Evolutionary conservation across 257 asterid species (phyloP).

Genomic region (Parsonsia alboflavescens): DNA sequence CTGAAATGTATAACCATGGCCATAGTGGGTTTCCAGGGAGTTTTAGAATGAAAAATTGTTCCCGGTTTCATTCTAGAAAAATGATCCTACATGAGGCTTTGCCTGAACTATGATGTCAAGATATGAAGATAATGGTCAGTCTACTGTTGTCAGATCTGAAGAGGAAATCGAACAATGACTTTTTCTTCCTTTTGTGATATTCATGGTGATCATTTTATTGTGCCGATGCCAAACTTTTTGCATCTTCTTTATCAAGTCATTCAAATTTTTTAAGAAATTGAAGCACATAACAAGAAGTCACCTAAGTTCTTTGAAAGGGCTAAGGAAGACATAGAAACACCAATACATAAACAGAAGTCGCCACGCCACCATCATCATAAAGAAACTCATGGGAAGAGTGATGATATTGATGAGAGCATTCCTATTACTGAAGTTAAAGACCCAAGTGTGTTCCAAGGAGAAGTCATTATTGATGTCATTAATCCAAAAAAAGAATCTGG

Average conservation of each 20-base stretch:
- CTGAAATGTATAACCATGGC: neutral
- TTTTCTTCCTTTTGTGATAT: neutral
- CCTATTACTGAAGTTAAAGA: constrained; percentile 49
- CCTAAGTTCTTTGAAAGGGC: constrained; percentile 22
- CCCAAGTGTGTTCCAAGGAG: constrained; percentile 67
- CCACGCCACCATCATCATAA: constrained; percentile 32
- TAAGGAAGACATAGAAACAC: constrained; percentile 31
- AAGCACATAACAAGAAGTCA: constrained; percentile 34
- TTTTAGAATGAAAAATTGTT: neutral
- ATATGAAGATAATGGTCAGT: neutral
- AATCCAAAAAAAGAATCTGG: constrained; percentile 26
- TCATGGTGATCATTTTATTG: neutral
- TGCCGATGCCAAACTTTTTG: neutral
- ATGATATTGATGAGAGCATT: constrained; percentile 52
- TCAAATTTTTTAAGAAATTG: neutral
- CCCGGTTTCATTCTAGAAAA: neutral
- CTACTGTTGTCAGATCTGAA: neutral
- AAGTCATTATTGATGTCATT: constrained; percentile 52
- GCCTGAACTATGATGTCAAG: neutral
- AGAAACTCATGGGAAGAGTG: constrained; percentile 77
- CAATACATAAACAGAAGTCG: constrained; percentile 23
- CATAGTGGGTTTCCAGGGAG: neutral
- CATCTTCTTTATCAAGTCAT: neutral
- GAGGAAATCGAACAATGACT: too few relatives aligned
- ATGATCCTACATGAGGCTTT: neutral